Evolutionary conservation across 495 filamentous ascomycete genomes (phyloP), one percentile per base, ranked within the genome.

Genomic region (Friedmanniomyces endolithicus): DNA sequence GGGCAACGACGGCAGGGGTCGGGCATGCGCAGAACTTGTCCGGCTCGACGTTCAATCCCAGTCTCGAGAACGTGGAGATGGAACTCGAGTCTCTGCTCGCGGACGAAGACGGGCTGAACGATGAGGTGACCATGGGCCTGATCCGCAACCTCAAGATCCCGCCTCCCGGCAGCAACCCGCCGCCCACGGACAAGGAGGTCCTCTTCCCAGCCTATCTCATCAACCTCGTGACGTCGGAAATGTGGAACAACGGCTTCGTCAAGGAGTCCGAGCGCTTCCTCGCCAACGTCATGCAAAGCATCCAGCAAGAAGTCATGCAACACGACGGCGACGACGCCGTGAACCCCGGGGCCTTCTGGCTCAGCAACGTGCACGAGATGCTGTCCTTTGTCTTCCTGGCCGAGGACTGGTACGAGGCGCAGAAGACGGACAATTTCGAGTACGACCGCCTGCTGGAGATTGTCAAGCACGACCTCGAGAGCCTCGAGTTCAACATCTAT

Each of bases 191-290:
- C 72, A 99, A 99, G 74, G 92, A 99, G 67, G 90, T 99, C 31
- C 74, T 99, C 49, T 99, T 97, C 79, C 94, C 92, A 20, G 89
- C 92, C 1, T 99, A 96, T 65, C 80, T 99, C 56, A 99, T 99
- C 72, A 99, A 99, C 69, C 80, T 99, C 29, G 92, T 99, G 45
- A 99, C 92, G 14, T 95, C 88, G 12, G 92, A 99, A 71, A 99
- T 99, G 92, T 99, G 92, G 92, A 99, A 99, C 75, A 99, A 99
- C 64, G 92, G 92, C 24, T 99, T 95, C 66, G 94, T 99, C 59
- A 97, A 99, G 74, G 92, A 99, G 72, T 97, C 92, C 22, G 92
- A 99, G 71, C 86, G 90, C 53, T 99, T 99, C 75, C 74, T 99
- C 52, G 92, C 92, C 54, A 99, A 97, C 67, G 90, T 99, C 61